phyloP scores from a whole-genome alignment of 2,329 filamentous ascomycete species.

The Leptographium procerum region DNA sequence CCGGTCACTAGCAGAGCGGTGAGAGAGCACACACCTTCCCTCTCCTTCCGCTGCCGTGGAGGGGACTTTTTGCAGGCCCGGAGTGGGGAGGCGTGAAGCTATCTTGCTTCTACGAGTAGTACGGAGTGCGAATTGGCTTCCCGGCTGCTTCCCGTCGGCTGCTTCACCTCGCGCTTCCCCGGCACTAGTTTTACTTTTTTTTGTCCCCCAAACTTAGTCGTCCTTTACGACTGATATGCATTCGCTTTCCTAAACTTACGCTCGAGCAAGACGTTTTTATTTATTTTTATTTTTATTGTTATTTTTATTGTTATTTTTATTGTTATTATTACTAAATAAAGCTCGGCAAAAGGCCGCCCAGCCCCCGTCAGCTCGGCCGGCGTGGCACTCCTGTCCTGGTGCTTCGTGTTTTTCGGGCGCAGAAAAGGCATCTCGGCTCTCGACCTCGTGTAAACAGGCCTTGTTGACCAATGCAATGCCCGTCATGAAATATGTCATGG shows the following conservation, averaged over 20 bases:
- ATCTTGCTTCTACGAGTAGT: background rate
- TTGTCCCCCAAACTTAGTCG: too few species aligned
- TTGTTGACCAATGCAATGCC: constrained; percentile 1
- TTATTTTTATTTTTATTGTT: background rate
- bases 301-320: background rate
- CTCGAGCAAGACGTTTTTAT: too few species aligned
- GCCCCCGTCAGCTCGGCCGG: background rate
- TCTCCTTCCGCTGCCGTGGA: background rate
- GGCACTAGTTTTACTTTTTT: constrained; percentile 1
- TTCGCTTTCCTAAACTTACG: too few species aligned
- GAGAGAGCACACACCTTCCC: constrained; percentile 2
- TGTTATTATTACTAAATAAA: too few species aligned
- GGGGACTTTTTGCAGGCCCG: background rate
- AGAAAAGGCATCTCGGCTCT: background rate
- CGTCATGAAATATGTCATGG: constrained; percentile 1
- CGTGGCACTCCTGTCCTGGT: background rate
- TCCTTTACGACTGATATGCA: too few species aligned
- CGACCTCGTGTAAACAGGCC: background rate
- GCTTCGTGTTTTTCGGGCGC: background rate
- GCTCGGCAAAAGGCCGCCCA: too few species aligned
- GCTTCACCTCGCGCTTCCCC: constrained; percentile 3
- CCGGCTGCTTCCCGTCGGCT: constrained; percentile 9
- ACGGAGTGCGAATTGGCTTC: background rate
- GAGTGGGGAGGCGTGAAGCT: constrained; percentile 5
- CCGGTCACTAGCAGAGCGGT: constrained; percentile 7